Evolutionary conservation across 2,329 filamentous ascomycete genomes (phyloP), one percentile per base, ranked within the genome.

Genomic region (Fusarium paranaense): DNA sequence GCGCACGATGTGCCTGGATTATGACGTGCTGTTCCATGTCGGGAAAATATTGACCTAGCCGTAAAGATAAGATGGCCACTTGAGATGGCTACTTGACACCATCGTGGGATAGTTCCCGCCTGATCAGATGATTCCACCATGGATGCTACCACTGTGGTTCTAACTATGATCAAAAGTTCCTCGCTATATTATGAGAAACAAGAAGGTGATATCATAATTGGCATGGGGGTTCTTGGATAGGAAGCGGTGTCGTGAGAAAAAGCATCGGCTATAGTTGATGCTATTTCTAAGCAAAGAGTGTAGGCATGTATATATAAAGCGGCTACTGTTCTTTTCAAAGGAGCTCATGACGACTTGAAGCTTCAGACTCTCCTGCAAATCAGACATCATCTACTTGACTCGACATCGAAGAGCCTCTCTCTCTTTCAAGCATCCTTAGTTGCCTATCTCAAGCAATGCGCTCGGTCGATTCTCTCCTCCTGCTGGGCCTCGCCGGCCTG

Each of bases 401-500:
- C n/a, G 27, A 7, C 27, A 54, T 20, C 13, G 7, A 20, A 7
- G 11, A 54, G 27, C 27, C 27, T 13, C 18, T 54, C 47, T 20
- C n/a, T n/a, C 27, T 6, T 20, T 32, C 18, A 13, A 54, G 18
- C 10, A 6, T 8, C 27, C 11, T 54, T 54, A n/a, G 50, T 9
- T 14, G 20, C 11, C 18, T 9, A 30, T 20, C 18, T 32, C 4
- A 32, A 20, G 18, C n/a, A 32, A 83, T 82, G 81, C 83, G 81
- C 70, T 81, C 69, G 25, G 50, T 68, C 0, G 72, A 74, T 14
- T 42, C 80, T 32, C 73, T 81, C 27, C 62, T 81, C 50, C 72
- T 82, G 25, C 73, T 83, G 5, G 81, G 81, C 27, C 79, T 83
- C 32, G 70, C 81, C n/a, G 78, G 81, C 63, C 77, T 83, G 10